Percentiles rank a stretch among this genome's conserved stretches.
phyloP scores from a whole-genome alignment of 2,329 filamentous ascomycete genomes.

The Paraconiothyrium brasiliense region DNA sequence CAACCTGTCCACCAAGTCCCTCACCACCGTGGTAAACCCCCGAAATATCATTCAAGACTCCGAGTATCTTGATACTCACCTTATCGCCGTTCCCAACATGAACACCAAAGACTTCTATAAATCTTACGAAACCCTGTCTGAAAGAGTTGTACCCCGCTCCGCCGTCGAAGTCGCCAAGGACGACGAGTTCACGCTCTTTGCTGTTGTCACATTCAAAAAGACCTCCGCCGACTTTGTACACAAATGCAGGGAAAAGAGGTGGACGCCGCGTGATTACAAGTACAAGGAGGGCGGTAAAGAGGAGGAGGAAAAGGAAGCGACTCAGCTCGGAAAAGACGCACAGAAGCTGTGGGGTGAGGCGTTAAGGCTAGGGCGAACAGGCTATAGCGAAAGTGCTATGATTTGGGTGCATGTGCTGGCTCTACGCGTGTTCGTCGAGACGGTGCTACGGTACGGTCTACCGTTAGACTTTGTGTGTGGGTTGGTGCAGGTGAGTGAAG shows the following conservation, averaged over 20 bases:
- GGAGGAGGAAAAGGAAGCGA: slow-evolving; percentile 86
- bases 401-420: slow-evolving; percentile 93
- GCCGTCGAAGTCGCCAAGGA: slow-evolving; percentile 82
- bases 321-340: slow-evolving; percentile 83
- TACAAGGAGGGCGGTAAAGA: slow-evolving; percentile 90
- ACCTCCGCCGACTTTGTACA: slow-evolving; percentile 85
- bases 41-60: slow-evolving; percentile 79
- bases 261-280: slow-evolving; percentile 94
- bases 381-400: slow-evolving; percentile 96
- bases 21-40: slow-evolving; percentile 87
- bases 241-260: slow-evolving; percentile 91
- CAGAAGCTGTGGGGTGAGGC: slow-evolving; percentile 93
- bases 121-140: slow-evolving; percentile 85
- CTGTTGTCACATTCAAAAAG: slow-evolving; percentile 94
- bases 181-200: slow-evolving; percentile 87
- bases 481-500: slow-evolving; percentile 74
- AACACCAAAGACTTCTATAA: slow-evolving; percentile 87
- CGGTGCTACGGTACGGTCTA: slow-evolving; percentile 93
- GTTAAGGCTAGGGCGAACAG: slow-evolving; percentile 84
- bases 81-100: slow-evolving; percentile 85
- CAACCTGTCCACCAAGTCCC: slow-evolving; percentile 92
- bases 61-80: slow-evolving; percentile 95
- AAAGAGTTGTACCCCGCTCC: slow-evolving; percentile 94
- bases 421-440: slow-evolving; percentile 94
- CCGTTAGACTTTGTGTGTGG: slow-evolving; percentile 89